phyloP scores from a whole-genome alignment of 768 basidiomycete genomes.

The Butyriboletus loyo region DNA sequence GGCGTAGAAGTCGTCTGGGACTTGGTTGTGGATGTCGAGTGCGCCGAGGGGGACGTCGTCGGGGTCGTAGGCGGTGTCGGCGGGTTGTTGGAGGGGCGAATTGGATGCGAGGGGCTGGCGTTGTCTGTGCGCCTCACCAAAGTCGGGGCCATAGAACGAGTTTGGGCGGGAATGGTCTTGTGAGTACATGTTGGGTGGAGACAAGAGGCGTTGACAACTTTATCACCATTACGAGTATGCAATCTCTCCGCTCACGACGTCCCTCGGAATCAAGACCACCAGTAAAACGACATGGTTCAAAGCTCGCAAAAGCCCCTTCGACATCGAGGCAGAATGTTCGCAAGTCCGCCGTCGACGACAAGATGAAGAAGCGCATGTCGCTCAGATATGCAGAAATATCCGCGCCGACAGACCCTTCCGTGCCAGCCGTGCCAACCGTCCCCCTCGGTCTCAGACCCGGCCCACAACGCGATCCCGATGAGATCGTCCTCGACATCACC shows the following conservation, averaged over 20 bases:
- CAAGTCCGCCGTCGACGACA: constrained; percentile 66
- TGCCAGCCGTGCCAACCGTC: constrained; percentile 60
- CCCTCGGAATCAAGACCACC: constrained; percentile 42
- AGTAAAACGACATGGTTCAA: constrained; percentile 32
- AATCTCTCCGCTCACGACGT: constrained; percentile 53
- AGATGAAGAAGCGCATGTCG: constrained; percentile 95
- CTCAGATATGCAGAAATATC: constrained; percentile 90
- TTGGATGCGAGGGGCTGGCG: constrained; percentile 15
- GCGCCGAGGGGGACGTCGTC: constrained; percentile 38
- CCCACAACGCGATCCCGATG: constrained; percentile 41
- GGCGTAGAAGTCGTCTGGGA: constrained; percentile 42
- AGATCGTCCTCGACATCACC: constrained; percentile 43
- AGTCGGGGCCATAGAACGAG: constrained; percentile 33
- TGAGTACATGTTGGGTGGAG: constrained; percentile 28
- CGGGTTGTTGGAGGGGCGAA: constrained; percentile 27
- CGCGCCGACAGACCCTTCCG: constrained; percentile 52
- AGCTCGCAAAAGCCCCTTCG: constrained; percentile 27
- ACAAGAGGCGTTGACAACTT: constrained; percentile 17
- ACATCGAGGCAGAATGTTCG: constrained; percentile 40
- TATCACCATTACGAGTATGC: constrained; percentile 36
- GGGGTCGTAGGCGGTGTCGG: constrained; percentile 36
- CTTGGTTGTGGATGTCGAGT: constrained; percentile 31
- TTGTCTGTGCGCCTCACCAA: constrained; percentile 8
- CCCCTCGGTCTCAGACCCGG: constrained; percentile 43
- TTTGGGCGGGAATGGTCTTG: constrained; percentile 35